A percentile compares a stretch with the other conserved stretches of the same genome.
Conservation (phyloP, 805 yeast species). For the Pichia membranifaciens region DNA sequence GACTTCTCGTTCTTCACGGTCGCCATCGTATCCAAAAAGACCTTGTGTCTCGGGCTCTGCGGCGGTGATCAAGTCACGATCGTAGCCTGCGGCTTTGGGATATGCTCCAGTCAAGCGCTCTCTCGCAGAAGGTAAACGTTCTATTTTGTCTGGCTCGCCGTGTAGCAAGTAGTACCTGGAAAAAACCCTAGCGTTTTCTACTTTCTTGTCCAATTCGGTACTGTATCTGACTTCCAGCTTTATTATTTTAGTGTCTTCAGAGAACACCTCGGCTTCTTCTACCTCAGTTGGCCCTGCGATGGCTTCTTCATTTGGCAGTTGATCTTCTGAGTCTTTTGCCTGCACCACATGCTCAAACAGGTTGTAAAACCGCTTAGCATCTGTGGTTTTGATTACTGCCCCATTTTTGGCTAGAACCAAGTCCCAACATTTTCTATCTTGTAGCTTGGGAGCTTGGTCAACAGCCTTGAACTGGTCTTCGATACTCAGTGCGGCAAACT, state of each 20-base stretch:
- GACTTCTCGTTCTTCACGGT: neutral
- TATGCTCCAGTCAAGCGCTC: constrained; percentile 14
- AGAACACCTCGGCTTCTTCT: neutral
- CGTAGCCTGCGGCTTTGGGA: constrained; percentile 7
- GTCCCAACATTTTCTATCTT: constrained; percentile 16
- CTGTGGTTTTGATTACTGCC: constrained; percentile 5
- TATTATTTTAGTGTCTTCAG: constrained; percentile 2
- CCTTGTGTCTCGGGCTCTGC: constrained; percentile 33
- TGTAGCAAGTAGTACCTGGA: constrained; percentile 62
- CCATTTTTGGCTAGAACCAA: constrained; percentile 8
- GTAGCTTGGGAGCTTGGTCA: constrained; percentile 10
- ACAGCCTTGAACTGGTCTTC: constrained; percentile 9
- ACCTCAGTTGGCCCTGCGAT: neutral
- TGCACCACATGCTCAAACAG: neutral
- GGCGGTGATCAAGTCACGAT: constrained; percentile 31
- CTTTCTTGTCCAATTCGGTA: constrained; percentile 49
- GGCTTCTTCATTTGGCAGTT: neutral
- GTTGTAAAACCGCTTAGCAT: constrained; percentile 4
- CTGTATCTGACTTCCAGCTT: constrained; percentile 40
- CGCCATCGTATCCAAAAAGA: constrained; percentile 27
- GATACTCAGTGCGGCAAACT: constrained; percentile 9
- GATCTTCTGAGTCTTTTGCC: neutral
- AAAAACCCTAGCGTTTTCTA: constrained; percentile 47
- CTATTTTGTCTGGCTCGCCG: constrained; percentile 57
- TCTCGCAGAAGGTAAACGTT: constrained; percentile 23